phyloP scores from a whole-genome alignment of 2,329 filamentous ascomycete species.

The Monosporascus sp. region DNA sequence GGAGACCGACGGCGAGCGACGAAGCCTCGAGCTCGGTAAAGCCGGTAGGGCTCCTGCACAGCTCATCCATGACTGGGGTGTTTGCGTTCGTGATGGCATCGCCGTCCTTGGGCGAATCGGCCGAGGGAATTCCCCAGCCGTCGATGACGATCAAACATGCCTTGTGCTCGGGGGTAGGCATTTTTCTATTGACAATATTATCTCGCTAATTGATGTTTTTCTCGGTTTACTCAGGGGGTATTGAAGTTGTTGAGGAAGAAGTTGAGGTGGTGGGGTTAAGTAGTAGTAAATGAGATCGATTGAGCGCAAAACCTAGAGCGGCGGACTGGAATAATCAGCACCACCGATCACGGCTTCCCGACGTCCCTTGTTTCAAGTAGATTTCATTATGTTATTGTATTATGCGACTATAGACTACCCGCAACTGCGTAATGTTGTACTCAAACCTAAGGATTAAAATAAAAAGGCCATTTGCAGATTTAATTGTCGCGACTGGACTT shows the following conservation, averaged over 20 bases:
- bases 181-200: slow-evolving; percentile 27
- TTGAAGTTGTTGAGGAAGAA: slow-evolving; percentile 10
- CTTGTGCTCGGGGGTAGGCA: background rate
- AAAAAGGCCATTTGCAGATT: background rate
- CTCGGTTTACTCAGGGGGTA: background rate
- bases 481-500: background rate
- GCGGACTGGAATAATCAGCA: background rate
- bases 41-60: slow-evolving; percentile 75
- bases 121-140: slow-evolving; percentile 88
- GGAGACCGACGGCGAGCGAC: slow-evolving; percentile 89
- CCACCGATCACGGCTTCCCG: background rate
- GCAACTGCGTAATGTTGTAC: background rate
- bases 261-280: slow-evolving; percentile 22
- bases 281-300: slow-evolving; percentile 36
- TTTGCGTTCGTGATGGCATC: slow-evolving; percentile 93
- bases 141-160: slow-evolving; percentile 82
- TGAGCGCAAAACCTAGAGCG: background rate
- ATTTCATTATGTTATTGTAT: background rate
- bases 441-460: background rate
- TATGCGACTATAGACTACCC: background rate
- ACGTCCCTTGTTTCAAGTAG: background rate
- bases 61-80: slow-evolving; percentile 91
- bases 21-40: slow-evolving; percentile 94
- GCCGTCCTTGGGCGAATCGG: slow-evolving; percentile 76
- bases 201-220: slow-evolving; percentile 21